Base-by-base conservation (phyloP, 1,139 yeast species). In the Candida pseudocylindracea region DNA sequence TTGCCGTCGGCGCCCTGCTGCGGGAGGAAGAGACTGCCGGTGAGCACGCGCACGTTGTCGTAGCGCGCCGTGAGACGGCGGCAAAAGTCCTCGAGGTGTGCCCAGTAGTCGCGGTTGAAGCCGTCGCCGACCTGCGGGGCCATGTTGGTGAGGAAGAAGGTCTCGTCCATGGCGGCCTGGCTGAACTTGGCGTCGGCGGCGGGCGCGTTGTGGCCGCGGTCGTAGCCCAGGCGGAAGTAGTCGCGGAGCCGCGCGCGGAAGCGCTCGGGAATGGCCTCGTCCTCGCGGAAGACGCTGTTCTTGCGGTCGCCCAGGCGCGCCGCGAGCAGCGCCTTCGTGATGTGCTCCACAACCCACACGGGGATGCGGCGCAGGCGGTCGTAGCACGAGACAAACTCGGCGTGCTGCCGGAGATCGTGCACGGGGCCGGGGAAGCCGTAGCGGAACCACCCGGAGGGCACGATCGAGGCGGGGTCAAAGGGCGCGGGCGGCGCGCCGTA, bases 61-160 rank as follows among this genome's bases (percentile, higher is more conserved):
- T 78, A 88, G 34, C 60, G 59, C 12, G 53, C 45, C 6, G 93
- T 76, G 40, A 88, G 60, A 35, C 80, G 60, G 38, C 99, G 63
- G 34, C 74, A 72, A 48, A 88, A 88, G 44, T 79, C 79, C 51
- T 88, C 99, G 38, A 91, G 69, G 51, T 83, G 94, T 1, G 95
- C 93, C 99, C 99, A 88, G 44, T 60, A 83, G 50, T 88, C 96
- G 41, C 98, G 63, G 53, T 88, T 88, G 57, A 88, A 88, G 0
- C 98, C 98, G 5, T 78, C 93, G 7, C 98, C 98, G 2, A 88
- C 93, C 51, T 88, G 99, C 1, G 99, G 99, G 9, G 93, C 69
- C 63, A 88, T 88, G 50, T 88, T 88, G 13, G 93, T 72, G 43
- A 91, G 57, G 41, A 60, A 69, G 44, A 88, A 88, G 0, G 98